A percentile compares a stretch with the other conserved stretches of the same genome.
These are phyloP conservation scores for Pulveroboletus sp. DNA, from an alignment of 768 basidiomycete genomes.

Conservation along the genomic window DNA sequence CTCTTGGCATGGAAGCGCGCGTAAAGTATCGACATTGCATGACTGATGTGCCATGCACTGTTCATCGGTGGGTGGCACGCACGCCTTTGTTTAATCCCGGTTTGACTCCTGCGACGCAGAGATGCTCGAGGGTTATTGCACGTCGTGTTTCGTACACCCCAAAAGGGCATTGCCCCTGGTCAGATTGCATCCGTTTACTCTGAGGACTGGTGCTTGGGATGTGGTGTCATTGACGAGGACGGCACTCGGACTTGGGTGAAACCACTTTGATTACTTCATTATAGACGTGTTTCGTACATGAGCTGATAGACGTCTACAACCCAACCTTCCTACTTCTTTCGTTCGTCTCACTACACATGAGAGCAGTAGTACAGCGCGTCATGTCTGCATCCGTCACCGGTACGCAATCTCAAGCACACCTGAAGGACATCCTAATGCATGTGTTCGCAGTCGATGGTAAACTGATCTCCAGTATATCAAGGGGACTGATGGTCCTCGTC, in stretches of 20 bases:
- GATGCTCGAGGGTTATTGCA: constrained; percentile 22
- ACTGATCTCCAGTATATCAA: constrained; percentile 75
- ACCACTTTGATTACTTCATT: neutral
- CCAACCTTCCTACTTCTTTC: neutral
- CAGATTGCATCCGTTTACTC: constrained; percentile 77
- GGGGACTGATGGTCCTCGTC: constrained; percentile 85
- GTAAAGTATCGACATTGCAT: constrained; percentile 73
- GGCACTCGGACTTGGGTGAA: constrained; percentile 7
- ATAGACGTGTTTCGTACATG: neutral
- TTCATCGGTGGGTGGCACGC: constrained; percentile 40
- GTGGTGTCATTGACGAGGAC: constrained; percentile 55
- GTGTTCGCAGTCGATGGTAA: constrained; percentile 64
- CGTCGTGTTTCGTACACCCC: constrained; percentile 53
- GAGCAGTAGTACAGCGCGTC: constrained; percentile 83
- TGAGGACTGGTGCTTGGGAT: constrained; percentile 77
- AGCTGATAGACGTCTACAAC: neutral
- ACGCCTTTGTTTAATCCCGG: neutral
- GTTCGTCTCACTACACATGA: constrained; percentile 44
- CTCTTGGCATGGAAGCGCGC: constrained; percentile 43
- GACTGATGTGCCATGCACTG: constrained; percentile 47
- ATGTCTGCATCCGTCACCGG: constrained; percentile 81
- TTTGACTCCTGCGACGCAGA: constrained; percentile 12
- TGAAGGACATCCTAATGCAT: neutral
- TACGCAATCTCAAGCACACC: constrained; percentile 26
- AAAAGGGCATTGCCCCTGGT: constrained; percentile 70